Evolutionary conservation across 192 early-diverging fungal genomes (phyloP).

Genomic region (Rhizoclosmatium globosum): DNA sequence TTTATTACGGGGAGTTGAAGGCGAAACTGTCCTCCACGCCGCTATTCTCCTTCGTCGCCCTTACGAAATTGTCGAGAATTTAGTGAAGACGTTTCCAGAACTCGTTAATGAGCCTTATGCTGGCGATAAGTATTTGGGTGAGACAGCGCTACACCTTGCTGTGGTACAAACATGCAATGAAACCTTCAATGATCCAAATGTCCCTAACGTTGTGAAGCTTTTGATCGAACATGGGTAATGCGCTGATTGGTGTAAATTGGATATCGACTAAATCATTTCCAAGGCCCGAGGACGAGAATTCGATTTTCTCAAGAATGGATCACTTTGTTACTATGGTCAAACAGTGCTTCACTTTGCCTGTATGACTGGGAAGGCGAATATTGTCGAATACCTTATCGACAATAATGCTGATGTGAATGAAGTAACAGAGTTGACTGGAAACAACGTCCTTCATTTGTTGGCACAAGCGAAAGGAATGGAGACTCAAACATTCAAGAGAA

Average conservation of each 20-base stretch:
- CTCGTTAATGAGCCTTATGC: slow-evolving; percentile 29
- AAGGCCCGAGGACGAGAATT: background rate
- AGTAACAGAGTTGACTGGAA: background rate
- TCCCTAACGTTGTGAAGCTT: background rate
- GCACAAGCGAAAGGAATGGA: slow-evolving; percentile 30
- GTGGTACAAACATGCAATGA: background rate
- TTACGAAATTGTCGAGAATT: slow-evolving; percentile 4
- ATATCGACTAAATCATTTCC: background rate
- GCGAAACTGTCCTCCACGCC: slow-evolving; percentile 35
- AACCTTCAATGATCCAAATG: background rate
- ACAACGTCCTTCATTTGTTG: slow-evolving; percentile 44
- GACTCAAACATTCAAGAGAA: background rate
- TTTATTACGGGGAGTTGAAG: slow-evolving; percentile 18
- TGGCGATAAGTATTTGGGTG: background rate
- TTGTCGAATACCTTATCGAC: background rate
- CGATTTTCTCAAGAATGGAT: background rate
- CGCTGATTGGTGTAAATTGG: background rate
- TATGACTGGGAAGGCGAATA: background rate
- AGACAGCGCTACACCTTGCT: background rate
- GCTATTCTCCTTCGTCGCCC: slow-evolving; percentile 13
- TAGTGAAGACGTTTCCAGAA: slow-evolving; percentile 14
- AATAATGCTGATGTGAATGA: background rate
- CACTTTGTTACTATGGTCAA: slow-evolving; percentile 19
- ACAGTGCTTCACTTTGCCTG: slow-evolving; percentile 29
- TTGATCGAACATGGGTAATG: background rate